These are phyloP conservation scores for Paramecium bursaria DNA, from an alignment of 73 alveolate species.

Conservation along the genomic window DNA sequence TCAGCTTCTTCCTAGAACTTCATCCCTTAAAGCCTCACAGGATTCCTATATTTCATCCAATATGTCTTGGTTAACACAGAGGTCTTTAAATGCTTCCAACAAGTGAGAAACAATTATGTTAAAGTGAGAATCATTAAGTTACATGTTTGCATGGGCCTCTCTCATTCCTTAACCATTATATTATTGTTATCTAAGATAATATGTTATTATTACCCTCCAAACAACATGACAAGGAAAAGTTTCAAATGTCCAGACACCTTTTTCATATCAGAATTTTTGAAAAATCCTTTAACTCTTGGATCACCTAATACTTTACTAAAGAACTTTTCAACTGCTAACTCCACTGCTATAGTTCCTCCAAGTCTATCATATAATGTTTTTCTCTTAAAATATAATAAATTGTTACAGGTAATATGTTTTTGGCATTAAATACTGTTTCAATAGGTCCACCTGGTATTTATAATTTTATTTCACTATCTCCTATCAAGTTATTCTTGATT, in stretches of 20 bases:
- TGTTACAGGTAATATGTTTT: not conserved
- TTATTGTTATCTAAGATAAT: constrained; percentile 11
- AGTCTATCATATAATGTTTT: constrained; percentile 77
- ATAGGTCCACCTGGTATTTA: constrained; percentile 40
- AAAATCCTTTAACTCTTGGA: constrained; percentile 71
- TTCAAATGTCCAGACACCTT: constrained; percentile 48
- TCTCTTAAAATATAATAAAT: not conserved
- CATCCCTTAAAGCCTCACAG: constrained; percentile 64
- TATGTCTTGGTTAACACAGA: constrained; percentile 70
- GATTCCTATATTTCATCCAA: constrained; percentile 66
- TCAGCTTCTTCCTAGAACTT: constrained; percentile 55
- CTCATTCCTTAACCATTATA: constrained; percentile 65
- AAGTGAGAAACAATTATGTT: constrained; percentile 67
- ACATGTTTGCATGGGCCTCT: constrained; percentile 74
- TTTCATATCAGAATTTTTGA: constrained; percentile 72
- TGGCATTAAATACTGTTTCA: constrained; percentile 41
- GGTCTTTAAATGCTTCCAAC: constrained; percentile 66
- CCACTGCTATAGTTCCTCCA: constrained; percentile 73
- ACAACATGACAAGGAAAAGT: constrained; percentile 63
- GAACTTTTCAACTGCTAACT: constrained; percentile 73
- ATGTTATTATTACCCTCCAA: constrained; percentile 70
- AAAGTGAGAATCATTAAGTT: constrained; percentile 70
- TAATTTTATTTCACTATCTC: constrained; percentile 51
- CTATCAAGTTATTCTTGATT: constrained; percentile 32
- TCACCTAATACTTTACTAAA: constrained; percentile 66